Evolutionary conservation across 805 yeast genomes (phyloP), one percentile per base, ranked within the genome.

Genomic region (Candida glaebosa): DNA sequence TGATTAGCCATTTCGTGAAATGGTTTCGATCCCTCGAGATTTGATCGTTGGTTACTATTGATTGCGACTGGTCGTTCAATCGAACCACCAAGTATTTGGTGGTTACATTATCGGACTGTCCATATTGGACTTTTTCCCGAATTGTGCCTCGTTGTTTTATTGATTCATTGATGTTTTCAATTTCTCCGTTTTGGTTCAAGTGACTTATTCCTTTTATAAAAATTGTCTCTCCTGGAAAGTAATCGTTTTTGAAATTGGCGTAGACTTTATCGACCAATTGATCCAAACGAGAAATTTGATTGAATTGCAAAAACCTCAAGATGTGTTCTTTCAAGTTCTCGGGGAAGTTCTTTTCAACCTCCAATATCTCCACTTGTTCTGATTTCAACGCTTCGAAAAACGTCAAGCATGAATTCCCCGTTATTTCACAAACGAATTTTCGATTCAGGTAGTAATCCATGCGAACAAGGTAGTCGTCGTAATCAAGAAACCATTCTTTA

Each of bases 341-440:
- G 4, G 99, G 99, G 60, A 93, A 93, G 54, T 78, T 76, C 41
- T 75, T 70, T 54, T 89, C 95, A 39, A 91, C 88, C 46, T 77
- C 79, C 41, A 66, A 69, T 47, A 76, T 71, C 53, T 54, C 79
- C 43, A 55, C 61, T 37, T 45, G 75, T 65, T 91, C 99, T 44
- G 85, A 81, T 40, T 80, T 79, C 34, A 79, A 71, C 0, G 98
- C 99, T 54, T 93, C 95, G 59, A 90, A 90, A 59, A 78, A 93
- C 1, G 96, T 87, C 43, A 91, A 73, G 53, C 95, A 84, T 14
- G 96, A 84, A 54, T 88, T 87, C 10, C 99, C 99, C 0, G 97
- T 87, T 37, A 91, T 84, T 63, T 93, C 99, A 67, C 98, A 93
- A 9, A 89, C 93, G 64, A 93, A 93, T 59, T 87, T 86, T 50